Evolutionary conservation across 2,329 filamentous ascomycete species (phyloP).

Genomic region (Pseudogymnoascus sp.): DNA sequence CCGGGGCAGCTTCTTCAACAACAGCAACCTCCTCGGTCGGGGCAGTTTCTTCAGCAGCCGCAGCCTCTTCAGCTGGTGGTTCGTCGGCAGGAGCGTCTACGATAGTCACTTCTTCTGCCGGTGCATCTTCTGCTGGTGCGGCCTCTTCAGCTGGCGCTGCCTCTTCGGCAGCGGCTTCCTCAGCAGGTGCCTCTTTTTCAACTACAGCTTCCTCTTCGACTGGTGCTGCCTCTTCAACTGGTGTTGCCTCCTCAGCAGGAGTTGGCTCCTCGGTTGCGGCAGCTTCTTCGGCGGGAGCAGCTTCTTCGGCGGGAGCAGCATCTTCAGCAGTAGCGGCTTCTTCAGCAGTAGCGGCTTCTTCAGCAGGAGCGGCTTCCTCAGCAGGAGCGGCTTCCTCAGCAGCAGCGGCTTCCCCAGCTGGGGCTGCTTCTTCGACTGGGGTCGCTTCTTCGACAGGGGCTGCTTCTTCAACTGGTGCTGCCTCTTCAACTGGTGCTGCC

Average conservation of each 20-base stretch:
- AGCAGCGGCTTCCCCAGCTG: too few species aligned
- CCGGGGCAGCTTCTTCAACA: background rate
- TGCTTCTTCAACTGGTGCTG: too few species aligned
- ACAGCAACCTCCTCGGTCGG: background rate
- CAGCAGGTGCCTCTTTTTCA: background rate
- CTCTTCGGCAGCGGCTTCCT: too few species aligned
- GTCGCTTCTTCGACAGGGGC: too few species aligned
- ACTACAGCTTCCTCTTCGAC: too few species aligned
- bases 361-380: background rate
- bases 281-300: background rate
- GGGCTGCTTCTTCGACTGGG: too few species aligned
- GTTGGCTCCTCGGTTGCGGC: background rate
- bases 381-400: background rate
- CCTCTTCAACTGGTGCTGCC: background rate
- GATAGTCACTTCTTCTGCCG: background rate
- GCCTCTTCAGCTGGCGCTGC: background rate
- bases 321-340: background rate
- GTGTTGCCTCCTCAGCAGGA: background rate
- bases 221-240: conserved; percentile 15
- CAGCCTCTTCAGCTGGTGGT: background rate
- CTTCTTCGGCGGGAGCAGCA: background rate
- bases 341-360: background rate
- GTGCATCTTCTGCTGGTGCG: background rate
- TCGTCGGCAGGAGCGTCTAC: background rate
- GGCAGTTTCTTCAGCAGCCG: background rate